Conservation (phyloP, 116 monocot species). For the Posidonia oceanica region DNA sequence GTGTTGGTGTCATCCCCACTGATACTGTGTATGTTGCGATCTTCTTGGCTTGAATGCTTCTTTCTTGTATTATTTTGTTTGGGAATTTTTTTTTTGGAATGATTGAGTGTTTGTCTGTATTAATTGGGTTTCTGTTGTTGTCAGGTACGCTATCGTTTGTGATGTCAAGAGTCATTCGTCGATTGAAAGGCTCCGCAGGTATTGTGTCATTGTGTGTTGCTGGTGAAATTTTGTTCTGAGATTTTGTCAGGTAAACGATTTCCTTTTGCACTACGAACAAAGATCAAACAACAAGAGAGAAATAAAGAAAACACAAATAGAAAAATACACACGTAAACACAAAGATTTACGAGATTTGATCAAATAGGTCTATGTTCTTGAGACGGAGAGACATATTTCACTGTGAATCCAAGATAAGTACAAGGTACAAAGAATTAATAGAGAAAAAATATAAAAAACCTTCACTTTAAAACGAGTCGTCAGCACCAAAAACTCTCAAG, state of each 20-base stretch:
- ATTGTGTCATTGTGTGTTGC: background rate
- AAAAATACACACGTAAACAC: no score
- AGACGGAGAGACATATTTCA: no score
- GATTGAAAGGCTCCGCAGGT: conserved; percentile 88
- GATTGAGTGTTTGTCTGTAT: background rate
- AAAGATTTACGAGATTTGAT: background rate
- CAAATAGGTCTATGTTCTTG: no score
- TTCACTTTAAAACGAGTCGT: no score
- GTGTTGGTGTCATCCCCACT: conserved; percentile 83
- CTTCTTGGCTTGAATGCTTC: background rate
- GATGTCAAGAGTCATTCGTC: conserved; percentile 67
- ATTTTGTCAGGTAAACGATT: background rate
- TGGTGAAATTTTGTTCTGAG: background rate
- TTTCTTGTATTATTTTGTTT: background rate
- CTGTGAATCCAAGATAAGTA: no score
- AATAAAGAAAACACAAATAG: no score
- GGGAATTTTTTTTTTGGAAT: background rate
- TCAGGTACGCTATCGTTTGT: conserved; percentile 89
- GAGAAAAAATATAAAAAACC: no score
- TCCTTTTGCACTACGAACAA: no score
- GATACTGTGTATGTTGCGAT: conserved; percentile 71
- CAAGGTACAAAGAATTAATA: no score
- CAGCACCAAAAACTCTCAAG: no score
- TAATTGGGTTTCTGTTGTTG: conserved; percentile 1
- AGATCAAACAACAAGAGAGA: no score